A percentile compares a stretch with the other conserved stretches of the same genome.
phyloP scores from a whole-genome alignment of 768 basidiomycete species.

The Clitopilus hobsonii region DNA sequence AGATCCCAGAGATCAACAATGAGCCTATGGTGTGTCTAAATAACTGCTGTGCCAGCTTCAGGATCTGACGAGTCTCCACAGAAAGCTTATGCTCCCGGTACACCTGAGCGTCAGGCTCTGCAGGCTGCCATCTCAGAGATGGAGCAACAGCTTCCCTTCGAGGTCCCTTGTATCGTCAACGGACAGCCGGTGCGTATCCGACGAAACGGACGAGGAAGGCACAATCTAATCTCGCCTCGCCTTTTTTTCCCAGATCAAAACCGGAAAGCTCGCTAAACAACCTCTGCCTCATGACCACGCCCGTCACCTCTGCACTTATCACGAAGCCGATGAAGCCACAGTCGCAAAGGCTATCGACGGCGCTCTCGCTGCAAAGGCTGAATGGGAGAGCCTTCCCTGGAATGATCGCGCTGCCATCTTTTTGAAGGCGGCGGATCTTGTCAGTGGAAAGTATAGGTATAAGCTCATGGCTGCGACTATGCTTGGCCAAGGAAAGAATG shows the following conservation, averaged over 20 bases:
- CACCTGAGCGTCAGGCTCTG: slow-evolving; percentile 70
- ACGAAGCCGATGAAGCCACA: slow-evolving; percentile 78
- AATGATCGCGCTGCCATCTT: slow-evolving; percentile 97
- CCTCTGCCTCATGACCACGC: slow-evolving; percentile 85
- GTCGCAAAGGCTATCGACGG: slow-evolving; percentile 80
- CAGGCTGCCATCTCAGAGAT: slow-evolving; percentile 73
- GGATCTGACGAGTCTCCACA: slow-evolving; percentile 21
- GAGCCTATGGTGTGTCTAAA: slow-evolving; percentile 76
- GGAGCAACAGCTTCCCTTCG: slow-evolving; percentile 80
- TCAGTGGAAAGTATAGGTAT: slow-evolving; percentile 94
- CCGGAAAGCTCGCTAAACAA: slow-evolving; percentile 76
- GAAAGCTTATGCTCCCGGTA: slow-evolving; percentile 76
- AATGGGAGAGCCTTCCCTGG: slow-evolving; percentile 96
- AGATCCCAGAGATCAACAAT: slow-evolving; percentile 82
- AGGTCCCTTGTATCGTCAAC: slow-evolving; percentile 91
- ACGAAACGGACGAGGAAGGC: not conserved
- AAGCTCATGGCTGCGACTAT: slow-evolving; percentile 95
- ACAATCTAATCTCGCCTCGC: slow-evolving; percentile 2
- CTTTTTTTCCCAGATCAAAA: slow-evolving; percentile 66
- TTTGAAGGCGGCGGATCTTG: slow-evolving; percentile 94
- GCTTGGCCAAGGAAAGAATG: slow-evolving; percentile 98
- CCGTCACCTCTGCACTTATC: slow-evolving; percentile 76
- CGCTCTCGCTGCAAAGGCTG: slow-evolving; percentile 78
- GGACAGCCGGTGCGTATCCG: slow-evolving; percentile 65
- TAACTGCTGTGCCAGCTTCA: not conserved